These are phyloP conservation scores for Metschnikowia colocasiae DNA, from an alignment of 805 yeast genomes.

Conservation along the genomic window DNA sequence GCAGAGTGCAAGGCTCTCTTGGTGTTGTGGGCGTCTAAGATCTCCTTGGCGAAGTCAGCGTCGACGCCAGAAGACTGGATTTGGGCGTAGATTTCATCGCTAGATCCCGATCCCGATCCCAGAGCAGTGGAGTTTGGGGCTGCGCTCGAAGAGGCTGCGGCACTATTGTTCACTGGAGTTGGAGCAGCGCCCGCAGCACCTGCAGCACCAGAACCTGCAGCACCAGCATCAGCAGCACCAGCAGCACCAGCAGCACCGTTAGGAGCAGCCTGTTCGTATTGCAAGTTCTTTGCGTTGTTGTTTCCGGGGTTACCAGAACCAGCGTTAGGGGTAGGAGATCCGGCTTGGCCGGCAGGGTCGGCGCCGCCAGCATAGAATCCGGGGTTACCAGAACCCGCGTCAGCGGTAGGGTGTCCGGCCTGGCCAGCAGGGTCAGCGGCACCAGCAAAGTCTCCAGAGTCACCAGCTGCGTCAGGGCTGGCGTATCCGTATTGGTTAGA, in stretches of 20 bases:
- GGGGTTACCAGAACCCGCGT: neutral
- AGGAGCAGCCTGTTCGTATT: no score
- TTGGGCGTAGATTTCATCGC: constrained; percentile 19
- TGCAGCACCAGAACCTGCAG: neutral
- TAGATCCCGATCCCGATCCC: constrained; percentile 6
- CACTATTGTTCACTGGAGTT: neutral
- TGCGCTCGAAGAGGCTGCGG: neutral
- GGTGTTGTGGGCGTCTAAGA: constrained; percentile 58
- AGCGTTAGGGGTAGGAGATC: neutral
- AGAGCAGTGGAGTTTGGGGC: neutral
- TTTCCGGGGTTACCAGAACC: neutral
- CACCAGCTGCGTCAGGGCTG: neutral
- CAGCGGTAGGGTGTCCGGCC: neutral
- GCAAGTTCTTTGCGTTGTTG: neutral
- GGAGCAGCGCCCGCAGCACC: neutral
- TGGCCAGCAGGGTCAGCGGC: neutral
- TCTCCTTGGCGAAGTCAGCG: constrained; percentile 37
- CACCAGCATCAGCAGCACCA: neutral
- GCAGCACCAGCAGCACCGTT: neutral
- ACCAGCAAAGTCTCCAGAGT: no score
- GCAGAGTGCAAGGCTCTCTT: constrained; percentile 17
- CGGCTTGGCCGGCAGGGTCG: neutral
- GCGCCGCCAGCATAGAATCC: neutral
- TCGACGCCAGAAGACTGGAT: constrained; percentile 17
- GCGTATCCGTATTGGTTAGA: neutral